A percentile compares a stretch with the other conserved stretches of the same genome.
Evolutionary conservation across 2,329 filamentous ascomycete genomes (phyloP).

Genomic region (Aspergillus pseudonomiae): DNA sequence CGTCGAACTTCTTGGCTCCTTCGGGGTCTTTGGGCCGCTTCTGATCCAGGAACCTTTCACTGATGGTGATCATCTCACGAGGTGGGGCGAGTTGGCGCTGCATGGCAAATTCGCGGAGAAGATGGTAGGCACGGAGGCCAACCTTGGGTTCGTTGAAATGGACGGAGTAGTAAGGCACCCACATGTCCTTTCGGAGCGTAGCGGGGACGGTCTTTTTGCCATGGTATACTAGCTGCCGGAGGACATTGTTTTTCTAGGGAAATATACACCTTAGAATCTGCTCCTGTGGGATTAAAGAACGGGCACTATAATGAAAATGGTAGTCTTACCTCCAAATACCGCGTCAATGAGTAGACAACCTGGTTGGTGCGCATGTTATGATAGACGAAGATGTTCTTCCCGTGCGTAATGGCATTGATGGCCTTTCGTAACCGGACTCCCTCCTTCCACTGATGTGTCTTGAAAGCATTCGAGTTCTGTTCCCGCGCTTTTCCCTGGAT

Average conservation of each 20-base stretch:
- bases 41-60: constrained; percentile 45
- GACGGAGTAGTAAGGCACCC: constrained; percentile 62
- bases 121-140: constrained; percentile 59
- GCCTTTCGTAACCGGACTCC: constrained; percentile 48
- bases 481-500: constrained; percentile 48
- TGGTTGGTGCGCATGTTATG: constrained; percentile 65
- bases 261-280: not conserved
- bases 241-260: constrained; percentile 52
- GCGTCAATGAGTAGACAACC: constrained; percentile 64
- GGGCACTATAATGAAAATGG: not conserved
- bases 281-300: not conserved
- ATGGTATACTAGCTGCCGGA: constrained; percentile 63
- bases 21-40: constrained; percentile 43
- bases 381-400: constrained; percentile 66
- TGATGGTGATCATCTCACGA: constrained; percentile 46
- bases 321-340: constrained; percentile 56
- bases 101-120: constrained; percentile 62
- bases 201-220: constrained; percentile 66
- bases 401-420: constrained; percentile 52
- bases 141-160: constrained; percentile 54
- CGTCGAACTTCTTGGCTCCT: constrained; percentile 45
- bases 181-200: constrained; percentile 63
- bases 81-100: constrained; percentile 60
- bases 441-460: constrained; percentile 41
- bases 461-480: constrained; percentile 47